A percentile compares a stretch with the other conserved stretches of the same genome.
Conservation (phyloP, 2,329 filamentous ascomycete genomes). For the Fusarium coicis region DNA sequence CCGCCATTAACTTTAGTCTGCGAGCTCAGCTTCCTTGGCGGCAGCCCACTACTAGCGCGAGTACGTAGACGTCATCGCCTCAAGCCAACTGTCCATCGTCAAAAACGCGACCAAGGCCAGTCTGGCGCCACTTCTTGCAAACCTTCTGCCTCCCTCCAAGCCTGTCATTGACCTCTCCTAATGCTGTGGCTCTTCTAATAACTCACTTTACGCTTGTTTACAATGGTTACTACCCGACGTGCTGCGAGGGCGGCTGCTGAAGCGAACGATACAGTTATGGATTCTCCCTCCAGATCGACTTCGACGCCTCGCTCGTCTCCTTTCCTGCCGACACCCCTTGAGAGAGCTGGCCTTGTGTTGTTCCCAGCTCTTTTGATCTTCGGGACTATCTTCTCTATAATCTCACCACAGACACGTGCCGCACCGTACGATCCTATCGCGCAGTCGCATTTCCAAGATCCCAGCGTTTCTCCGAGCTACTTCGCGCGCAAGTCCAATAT, state of each 20-base stretch:
- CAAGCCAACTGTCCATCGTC: slow-evolving; percentile 20
- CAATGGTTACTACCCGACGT: slow-evolving; percentile 46
- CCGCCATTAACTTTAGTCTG: background rate
- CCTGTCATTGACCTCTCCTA: background rate
- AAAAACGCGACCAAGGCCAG: slow-evolving; percentile 24
- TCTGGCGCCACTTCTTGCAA: slow-evolving; percentile 9
- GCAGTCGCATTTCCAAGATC: slow-evolving; percentile 71
- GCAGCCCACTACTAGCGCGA: slow-evolving; percentile 24
- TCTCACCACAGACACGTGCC: slow-evolving; percentile 77
- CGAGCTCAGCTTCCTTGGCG: slow-evolving; percentile 14
- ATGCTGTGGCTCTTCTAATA: background rate
- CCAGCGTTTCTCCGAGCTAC: slow-evolving; percentile 76
- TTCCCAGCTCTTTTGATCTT: slow-evolving; percentile 85
- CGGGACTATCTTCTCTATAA: slow-evolving; percentile 80
- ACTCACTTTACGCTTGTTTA: background rate
- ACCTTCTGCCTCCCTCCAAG: background rate
- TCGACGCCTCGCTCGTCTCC: slow-evolving; percentile 60
- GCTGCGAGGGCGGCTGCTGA: slow-evolving; percentile 35
- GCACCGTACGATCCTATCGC: slow-evolving; percentile 69
- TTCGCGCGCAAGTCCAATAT: slow-evolving; percentile 95
- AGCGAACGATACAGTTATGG: slow-evolving; percentile 23
- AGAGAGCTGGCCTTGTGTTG: slow-evolving; percentile 70
- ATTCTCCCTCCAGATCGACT: slow-evolving; percentile 16
- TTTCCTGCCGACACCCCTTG: slow-evolving; percentile 75
- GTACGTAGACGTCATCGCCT: slow-evolving; percentile 43